Evolutionary conservation across 352 stramenopile species (phyloP).

Genomic region (Pythium sp.): DNA sequence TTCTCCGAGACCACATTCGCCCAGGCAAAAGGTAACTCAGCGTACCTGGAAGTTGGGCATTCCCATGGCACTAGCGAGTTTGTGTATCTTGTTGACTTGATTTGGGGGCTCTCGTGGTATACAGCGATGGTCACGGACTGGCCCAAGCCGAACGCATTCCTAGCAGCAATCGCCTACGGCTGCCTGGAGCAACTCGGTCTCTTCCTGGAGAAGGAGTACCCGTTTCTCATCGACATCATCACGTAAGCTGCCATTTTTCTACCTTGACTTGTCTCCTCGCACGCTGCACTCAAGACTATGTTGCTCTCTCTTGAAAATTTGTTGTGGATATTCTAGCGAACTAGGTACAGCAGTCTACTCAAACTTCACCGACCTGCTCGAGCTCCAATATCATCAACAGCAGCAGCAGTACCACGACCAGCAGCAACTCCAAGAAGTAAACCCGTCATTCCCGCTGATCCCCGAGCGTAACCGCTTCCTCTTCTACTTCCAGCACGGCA

Average conservation of each 20-base stretch:
- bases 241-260: conserved; percentile 7
- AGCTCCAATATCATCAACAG: conserved; percentile 12
- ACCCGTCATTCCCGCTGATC: neutral
- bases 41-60: no score
- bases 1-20: conserved; percentile 63
- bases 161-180: conserved; percentile 46
- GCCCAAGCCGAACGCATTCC: conserved; percentile 50
- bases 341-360: conserved; percentile 37
- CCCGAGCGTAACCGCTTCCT: conserved; percentile 25
- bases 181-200: conserved; percentile 46
- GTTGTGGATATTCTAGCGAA: conserved; percentile 15
- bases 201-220: conserved; percentile 44
- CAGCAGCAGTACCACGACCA: conserved; percentile 2
- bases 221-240: conserved; percentile 43
- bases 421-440: neutral
- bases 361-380: conserved; percentile 31
- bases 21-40: conserved; percentile 45
- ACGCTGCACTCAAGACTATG: no score
- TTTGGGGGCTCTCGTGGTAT: neutral
- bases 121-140: conserved; percentile 38
- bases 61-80: neutral
- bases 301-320: neutral
- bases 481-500: conserved; percentile 48
- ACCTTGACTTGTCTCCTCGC: neutral
- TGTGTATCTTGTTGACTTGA: neutral